Evolutionary conservation across 2,329 filamentous ascomycete genomes (phyloP).

Genomic region (Annulohypoxylon truncatum): DNA sequence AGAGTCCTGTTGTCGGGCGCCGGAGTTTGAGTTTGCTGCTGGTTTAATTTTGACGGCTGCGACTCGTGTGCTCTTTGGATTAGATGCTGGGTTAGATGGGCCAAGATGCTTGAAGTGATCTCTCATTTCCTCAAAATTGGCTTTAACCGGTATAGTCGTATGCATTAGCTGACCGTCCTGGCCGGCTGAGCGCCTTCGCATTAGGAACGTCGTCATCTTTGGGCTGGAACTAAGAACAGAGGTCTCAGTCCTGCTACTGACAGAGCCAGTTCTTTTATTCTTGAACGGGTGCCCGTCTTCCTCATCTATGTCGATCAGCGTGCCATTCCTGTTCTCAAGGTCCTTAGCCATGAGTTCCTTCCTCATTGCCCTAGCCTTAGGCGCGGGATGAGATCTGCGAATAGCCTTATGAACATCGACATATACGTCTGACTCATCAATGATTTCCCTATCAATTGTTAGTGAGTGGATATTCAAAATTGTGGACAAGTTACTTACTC

Average conservation of each 20-base stretch:
- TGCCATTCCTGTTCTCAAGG: constrained; percentile 45
- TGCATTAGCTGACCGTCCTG: constrained; percentile 63
- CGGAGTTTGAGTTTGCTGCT: constrained; percentile 43
- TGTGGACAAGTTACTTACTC: constrained; percentile 72
- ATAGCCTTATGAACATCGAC: constrained; percentile 99
- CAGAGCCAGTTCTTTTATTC: constrained; percentile 51
- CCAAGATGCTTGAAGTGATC: constrained; percentile 73
- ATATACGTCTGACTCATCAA: constrained; percentile 98
- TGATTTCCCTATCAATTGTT: constrained; percentile 78
- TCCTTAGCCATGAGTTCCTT: constrained; percentile 52
- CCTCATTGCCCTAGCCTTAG: constrained; percentile 71
- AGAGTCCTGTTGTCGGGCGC: constrained; percentile 41
- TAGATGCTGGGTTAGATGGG: constrained; percentile 73
- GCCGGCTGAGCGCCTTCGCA: constrained; percentile 67
- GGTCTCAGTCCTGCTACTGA: constrained; percentile 53
- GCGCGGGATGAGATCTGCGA: constrained; percentile 85
- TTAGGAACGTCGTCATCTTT: constrained; percentile 68
- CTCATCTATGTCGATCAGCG: constrained; percentile 58
- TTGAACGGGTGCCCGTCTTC: constrained; percentile 47
- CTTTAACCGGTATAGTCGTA: constrained; percentile 65
- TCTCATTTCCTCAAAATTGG: constrained; percentile 71
- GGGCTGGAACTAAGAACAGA: constrained; percentile 59
- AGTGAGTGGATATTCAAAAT: constrained; percentile 22
- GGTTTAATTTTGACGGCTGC: constrained; percentile 76
- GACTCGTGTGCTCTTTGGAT: constrained; percentile 70